Evolutionary conservation across 805 yeast genomes (phyloP), one percentile per base, ranked within the genome.

Genomic region (Lipomyces sp.): DNA sequence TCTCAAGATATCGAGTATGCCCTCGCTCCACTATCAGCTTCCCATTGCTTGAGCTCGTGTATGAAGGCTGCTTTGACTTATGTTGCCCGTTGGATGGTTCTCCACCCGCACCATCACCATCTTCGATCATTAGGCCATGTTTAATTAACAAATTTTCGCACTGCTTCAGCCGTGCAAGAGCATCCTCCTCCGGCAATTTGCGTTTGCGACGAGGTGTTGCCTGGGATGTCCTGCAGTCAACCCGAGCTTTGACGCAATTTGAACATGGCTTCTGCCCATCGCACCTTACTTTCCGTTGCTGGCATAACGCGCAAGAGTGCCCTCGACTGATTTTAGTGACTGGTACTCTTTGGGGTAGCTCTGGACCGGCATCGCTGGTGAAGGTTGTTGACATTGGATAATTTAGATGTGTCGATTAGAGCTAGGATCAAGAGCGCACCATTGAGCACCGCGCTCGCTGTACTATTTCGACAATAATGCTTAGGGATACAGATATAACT

Each of bases 251-350:
- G 32, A 10, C 6, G 24, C 53, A 50, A 29, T 18, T 50, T 24
- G 53, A 11, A 13, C 53, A 50, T 15, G 53, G 53, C 29, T 50
- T n/a, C 30, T 50, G 2, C 13, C 53, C 18, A 50, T 18, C 24
- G 15, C 53, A 50, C n/a, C 29, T 18, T 11, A 50, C 53, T n/a
- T 50, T 50, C 15, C 53, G 11, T 15, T n/a, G 53, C 7, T 50
- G 53, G 53, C 53, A 50, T 10, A 50, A n/a, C n/a, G n/a, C 53
- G 24, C 53, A 50, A n/a, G 53, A 10, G 29, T 24, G 53, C 37
- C 37, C 37, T 7, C 37, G 37, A 34, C 11, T 34, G 10, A 34
- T 11, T 34, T 34, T 34, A 11, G 37, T 8, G 37, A 34, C 37
- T 34, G 37, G 4, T 34, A 34, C 37, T 34, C 7, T 34, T 34